These are phyloP conservation scores for Thermothielavioides terrestris DNA, from an alignment of 495 filamentous ascomycete species.

Conservation along the genomic window DNA sequence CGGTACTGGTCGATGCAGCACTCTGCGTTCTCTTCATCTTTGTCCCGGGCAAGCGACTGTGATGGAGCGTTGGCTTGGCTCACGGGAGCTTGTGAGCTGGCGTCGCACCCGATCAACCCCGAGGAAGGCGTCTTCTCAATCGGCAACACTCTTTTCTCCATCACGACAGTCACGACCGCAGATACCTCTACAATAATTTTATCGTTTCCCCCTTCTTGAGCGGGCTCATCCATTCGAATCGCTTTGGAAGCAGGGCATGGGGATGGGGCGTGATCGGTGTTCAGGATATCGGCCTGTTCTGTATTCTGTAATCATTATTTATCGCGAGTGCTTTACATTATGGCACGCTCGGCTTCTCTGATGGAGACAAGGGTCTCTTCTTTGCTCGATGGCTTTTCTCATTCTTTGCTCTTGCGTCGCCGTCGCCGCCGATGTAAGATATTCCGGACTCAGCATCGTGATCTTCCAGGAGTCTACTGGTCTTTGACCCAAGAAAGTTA, in stretches of 20 bases:
- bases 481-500: not conserved
- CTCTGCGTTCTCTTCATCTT: slow-evolving; percentile 80
- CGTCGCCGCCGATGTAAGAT: not conserved
- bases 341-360: not conserved
- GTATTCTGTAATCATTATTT: slow-evolving; percentile 1
- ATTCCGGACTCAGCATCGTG: not conserved
- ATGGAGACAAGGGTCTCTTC: not conserved
- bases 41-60: slow-evolving; percentile 83
- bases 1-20: slow-evolving; percentile 64
- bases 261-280: slow-evolving; percentile 6
- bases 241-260: too few species aligned
- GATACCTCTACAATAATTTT: not conserved
- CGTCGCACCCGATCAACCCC: slow-evolving; percentile 3
- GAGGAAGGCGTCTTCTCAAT: not conserved
- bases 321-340: not conserved
- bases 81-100: slow-evolving; percentile 4
- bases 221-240: too few species aligned
- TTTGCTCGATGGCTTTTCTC: not conserved
- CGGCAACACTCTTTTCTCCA: not conserved
- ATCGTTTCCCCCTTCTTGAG: not conserved
- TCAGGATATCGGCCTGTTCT: slow-evolving; percentile 18
- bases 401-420: not conserved
- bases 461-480: not conserved
- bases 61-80: slow-evolving; percentile 6
- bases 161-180: slow-evolving; percentile 14